Evolutionary conservation across 2,329 filamentous ascomycete species (phyloP), one percentile per base, ranked within the genome.

Genomic region (Colletotrichum sp.): DNA sequence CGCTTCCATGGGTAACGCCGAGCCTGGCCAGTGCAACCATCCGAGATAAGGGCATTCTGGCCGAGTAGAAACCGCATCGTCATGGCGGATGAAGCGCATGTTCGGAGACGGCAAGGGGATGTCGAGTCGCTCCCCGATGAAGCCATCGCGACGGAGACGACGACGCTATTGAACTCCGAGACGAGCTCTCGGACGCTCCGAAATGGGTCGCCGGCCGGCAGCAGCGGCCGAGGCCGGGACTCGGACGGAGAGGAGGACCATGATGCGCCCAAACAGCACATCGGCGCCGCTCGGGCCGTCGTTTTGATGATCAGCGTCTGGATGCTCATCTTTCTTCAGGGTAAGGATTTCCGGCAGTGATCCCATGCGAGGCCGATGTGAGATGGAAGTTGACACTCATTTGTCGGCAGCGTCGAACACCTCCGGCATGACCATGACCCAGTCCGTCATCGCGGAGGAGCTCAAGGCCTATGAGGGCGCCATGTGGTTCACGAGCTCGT

Each of bases 401-500:
- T 63, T n/a, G 32, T 55, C 39, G 44, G 8, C 76, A 89, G 89
- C 90, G 8, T 86, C 90, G 77, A 97, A 97, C 81, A 95, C 96
- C 85, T 95, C 93, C 15, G 92, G 95, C 79, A 93, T 98, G 81
- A 95, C 94, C 8, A 96, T 95, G 72, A 94, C 94, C 3, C 95
- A 97, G 84, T 95, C 93, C 9, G 88, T 89, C 66, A 95, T 98
- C 78, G 95, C 95, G 3, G 90, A 89, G 9, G 95, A 96, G 78
- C 87, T 98, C 3, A 89, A 95, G 83, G 91, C 94, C 2, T 96
- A 95, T 80, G 92, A 93, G 72, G 87, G 92, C 71, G 92, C 92
- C 44, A 94, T 92, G 83, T 98, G 95, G 95, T 95, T 97, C 82
- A 95, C 94, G 9, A 95, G 94, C 36, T 89, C 93, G 4, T 98